Base-by-base conservation (phyloP, 805 yeast genomes). In the Metschnikowia aberdeeniae region DNA sequence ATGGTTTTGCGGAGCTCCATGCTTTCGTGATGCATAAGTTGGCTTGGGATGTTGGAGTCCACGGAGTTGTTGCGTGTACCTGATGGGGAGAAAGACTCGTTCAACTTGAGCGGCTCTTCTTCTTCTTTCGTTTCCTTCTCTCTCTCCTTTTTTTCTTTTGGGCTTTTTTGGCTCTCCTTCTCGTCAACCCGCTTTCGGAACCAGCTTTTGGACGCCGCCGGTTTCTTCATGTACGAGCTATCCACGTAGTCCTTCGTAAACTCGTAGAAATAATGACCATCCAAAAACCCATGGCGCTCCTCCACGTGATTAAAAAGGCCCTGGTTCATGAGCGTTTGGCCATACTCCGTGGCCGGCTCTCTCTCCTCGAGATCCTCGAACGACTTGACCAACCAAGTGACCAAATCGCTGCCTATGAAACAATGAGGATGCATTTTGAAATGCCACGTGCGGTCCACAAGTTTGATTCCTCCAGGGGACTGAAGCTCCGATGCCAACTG, bases 181-280 rank as follows among this genome's bases (percentile, higher is more conserved):
- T 34, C 36, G 9, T 37, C 41, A 33, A 31, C 22, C 19, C 37
- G 42, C n/a, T 40, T 43, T 36, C 60, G 54, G n/a, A 70, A 70
- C 75, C 75, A 70, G 30, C 64, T 35, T 29, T 43, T 37, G 29
- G 28, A 13, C 7, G 29, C 7, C 26, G 34, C 44, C 19, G 53
- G 51, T 45, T 50, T 58, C 31, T 50, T 54, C 26, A 49, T 57
- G 37, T 59, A 57, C 24, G 64, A 49, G 34, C 59, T 62, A 34
- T 69, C 67, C 10, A 69, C 63, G 51, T 73, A 85, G 27, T 82
- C 84, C 0, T 78, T 77, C 17, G 73, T 74, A 42, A 90, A 62
- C 55, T 80, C 82, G 58, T 92, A 92, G 63, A 92, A 92, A 60
- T 89, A 92, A 58, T 93, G 90, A 0, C 99, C 99, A 66, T 92